Percentiles rank a stretch among this genome's conserved stretches.
phyloP scores from a whole-genome alignment of 495 filamentous ascomycete genomes.

The Aspergillus olivimuriae region DNA sequence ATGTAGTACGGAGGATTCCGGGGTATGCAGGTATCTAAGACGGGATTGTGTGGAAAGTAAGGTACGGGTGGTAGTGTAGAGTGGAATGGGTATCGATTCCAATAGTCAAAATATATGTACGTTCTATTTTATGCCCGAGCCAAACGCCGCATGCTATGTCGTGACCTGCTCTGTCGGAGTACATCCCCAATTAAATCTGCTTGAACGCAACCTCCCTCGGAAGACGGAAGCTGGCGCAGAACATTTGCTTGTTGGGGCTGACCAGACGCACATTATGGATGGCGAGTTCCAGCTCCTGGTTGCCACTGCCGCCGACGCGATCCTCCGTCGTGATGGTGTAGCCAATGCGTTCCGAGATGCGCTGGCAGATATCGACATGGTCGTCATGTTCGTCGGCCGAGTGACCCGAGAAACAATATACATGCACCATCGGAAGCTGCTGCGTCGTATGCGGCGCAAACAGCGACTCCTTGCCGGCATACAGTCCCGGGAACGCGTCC shows the following conservation, averaged over 20 bases:
- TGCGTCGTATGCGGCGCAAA: slow-evolving; percentile 54
- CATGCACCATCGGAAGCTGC: slow-evolving; percentile 76
- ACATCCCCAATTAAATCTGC: slow-evolving; percentile 10
- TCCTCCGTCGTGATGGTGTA: slow-evolving; percentile 54
- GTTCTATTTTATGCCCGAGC: slow-evolving; percentile 3
- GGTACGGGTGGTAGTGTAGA: too few species aligned
- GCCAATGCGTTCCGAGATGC: slow-evolving; percentile 57
- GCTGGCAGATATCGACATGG: slow-evolving; percentile 58
- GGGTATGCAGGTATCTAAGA: too few species aligned
- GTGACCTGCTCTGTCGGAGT: slow-evolving; percentile 1
- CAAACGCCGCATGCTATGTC: slow-evolving; percentile 16
- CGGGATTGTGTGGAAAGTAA: too few species aligned
- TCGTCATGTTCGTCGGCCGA: slow-evolving; percentile 59
- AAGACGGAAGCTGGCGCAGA: slow-evolving; percentile 85
- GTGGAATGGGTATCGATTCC: slow-evolving; percentile 10
- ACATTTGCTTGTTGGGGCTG: slow-evolving; percentile 91
- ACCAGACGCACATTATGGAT: slow-evolving; percentile 82
- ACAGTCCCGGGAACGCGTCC: slow-evolving; percentile 76
- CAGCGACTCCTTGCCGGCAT: slow-evolving; percentile 56
- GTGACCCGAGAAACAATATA: slow-evolving; percentile 82
- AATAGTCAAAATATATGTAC: slow-evolving; percentile 5
- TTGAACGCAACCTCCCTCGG: slow-evolving; percentile 75
- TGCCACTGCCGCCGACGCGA: slow-evolving; percentile 34
- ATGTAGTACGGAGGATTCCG: too few species aligned
- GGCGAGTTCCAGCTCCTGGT: slow-evolving; percentile 48